phyloP scores from a whole-genome alignment of 139 green algal species.

The Zygnema circumcarinatum region DNA sequence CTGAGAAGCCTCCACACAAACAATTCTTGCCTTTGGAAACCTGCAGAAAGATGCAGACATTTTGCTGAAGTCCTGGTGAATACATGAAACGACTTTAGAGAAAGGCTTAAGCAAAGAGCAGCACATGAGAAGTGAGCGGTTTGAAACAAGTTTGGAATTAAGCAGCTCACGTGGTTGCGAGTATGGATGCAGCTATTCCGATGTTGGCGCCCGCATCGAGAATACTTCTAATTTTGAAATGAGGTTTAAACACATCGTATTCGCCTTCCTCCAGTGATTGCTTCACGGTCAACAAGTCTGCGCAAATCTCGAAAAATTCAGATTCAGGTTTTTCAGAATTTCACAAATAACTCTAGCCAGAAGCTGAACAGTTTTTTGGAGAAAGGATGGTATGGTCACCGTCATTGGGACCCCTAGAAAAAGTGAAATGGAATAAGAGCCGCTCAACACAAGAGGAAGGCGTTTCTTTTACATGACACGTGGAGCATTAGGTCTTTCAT shows the following conservation, averaged over 20 bases:
- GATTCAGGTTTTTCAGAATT: too few relatives aligned
- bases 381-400: too few relatives aligned
- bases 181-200: conserved; percentile 36
- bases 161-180: conserved; percentile 31
- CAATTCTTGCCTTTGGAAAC: conserved; percentile 49
- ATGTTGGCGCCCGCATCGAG: conserved; percentile 54
- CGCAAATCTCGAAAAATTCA: too few relatives aligned
- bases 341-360: too few relatives aligned
- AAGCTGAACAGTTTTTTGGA: too few relatives aligned
- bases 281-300: conserved; percentile 36
- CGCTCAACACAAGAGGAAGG: too few relatives aligned
- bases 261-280: conserved; percentile 34
- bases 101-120: neutral
- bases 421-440: too few relatives aligned
- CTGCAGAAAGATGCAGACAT: conserved; percentile 2
- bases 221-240: conserved; percentile 37
- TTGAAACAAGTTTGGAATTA: neutral
- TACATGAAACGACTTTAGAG: neutral
- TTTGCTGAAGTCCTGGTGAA: too few relatives aligned
- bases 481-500: too few relatives aligned
- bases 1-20: conserved; percentile 29
- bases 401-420: too few relatives aligned
- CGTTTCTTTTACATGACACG: too few relatives aligned
- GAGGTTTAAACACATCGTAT: conserved; percentile 25
- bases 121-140: neutral